Evolutionary conservation across 1,139 yeast genomes (phyloP).

Genomic region (Yamadazyma trypodendri): DNA sequence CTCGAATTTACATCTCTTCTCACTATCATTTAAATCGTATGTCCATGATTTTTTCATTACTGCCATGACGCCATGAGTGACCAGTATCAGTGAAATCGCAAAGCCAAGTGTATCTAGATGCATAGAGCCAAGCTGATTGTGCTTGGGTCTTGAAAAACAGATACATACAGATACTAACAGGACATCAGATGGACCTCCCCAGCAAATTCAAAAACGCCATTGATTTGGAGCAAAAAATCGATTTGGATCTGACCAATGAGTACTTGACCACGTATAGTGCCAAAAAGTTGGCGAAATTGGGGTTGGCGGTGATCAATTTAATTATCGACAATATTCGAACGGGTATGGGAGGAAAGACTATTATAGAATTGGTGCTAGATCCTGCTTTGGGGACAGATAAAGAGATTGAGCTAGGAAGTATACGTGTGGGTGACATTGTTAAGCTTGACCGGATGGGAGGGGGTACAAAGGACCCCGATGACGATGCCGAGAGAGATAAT

Average conservation of each 20-base stretch:
- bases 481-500: constrained; percentile 22
- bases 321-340: constrained; percentile 60
- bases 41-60: constrained; percentile 2
- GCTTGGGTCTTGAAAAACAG: constrained; percentile 29
- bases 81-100: constrained; percentile 12
- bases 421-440: constrained; percentile 80
- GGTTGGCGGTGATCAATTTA: constrained; percentile 74
- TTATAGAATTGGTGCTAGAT: constrained; percentile 67
- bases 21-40: constrained; percentile 1
- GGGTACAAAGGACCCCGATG: constrained; percentile 15
- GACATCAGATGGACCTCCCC: constrained; percentile 24
- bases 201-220: constrained; percentile 51
- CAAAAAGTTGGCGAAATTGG: constrained; percentile 63
- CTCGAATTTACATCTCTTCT: constrained; percentile 4
- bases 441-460: constrained; percentile 40
- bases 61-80: constrained; percentile 11
- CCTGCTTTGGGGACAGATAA: constrained; percentile 43
- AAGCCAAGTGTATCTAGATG: constrained; percentile 15
- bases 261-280: constrained; percentile 56
- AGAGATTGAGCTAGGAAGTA: constrained; percentile 54
- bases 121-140: constrained; percentile 10
- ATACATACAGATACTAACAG: constrained; percentile 20
- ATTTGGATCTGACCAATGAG: constrained; percentile 51
- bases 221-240: constrained; percentile 57
- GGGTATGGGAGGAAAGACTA: constrained; percentile 77